phyloP scores from a whole-genome alignment of 805 yeast species.

The Wickerhamomyces kurtzmanii region DNA sequence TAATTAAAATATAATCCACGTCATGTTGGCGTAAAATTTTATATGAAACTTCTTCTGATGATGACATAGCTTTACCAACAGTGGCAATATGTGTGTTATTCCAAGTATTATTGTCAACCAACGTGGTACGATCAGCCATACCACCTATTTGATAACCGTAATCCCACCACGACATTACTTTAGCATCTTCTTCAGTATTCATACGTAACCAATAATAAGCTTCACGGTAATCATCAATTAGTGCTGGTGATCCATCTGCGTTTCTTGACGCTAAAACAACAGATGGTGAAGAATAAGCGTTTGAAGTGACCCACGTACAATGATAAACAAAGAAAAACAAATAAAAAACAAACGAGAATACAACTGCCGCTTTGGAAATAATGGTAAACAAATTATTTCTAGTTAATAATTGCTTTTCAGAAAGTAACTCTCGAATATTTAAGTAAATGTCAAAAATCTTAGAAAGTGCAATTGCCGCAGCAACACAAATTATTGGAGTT shows the following conservation, averaged over 20 bases:
- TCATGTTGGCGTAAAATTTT: constrained; percentile 84
- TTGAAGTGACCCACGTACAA: constrained; percentile 95
- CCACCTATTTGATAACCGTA: constrained; percentile 99
- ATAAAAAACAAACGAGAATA: constrained; percentile 63
- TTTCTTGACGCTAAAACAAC: constrained; percentile 81
- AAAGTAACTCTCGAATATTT: constrained; percentile 37
- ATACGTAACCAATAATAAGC: constrained; percentile 98
- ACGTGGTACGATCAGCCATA: constrained; percentile 98
- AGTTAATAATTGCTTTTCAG: not conserved
- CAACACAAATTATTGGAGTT: constrained; percentile 92
- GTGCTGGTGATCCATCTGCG: constrained; percentile 75
- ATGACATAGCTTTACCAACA: constrained; percentile 96
- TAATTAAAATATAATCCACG: constrained; percentile 87
- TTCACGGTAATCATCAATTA: constrained; percentile 96
- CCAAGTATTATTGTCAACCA: constrained; percentile 99
- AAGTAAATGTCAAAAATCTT: constrained; percentile 76
- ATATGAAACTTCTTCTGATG: constrained; percentile 80
- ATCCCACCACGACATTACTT: constrained; percentile 99
- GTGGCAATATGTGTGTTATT: constrained; percentile 98
- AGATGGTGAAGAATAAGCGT: constrained; percentile 95
- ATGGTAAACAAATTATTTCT: constrained; percentile 21
- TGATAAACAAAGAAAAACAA: constrained; percentile 78
- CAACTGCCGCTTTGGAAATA: constrained; percentile 51
- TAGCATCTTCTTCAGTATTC: constrained; percentile 95
- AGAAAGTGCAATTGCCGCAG: constrained; percentile 84